A percentile compares a stretch with the other conserved stretches of the same genome.
phyloP scores from a whole-genome alignment of 176 grass and related monocot species.

The Triticum aestivum region IWGSC_CS_RefSeq_v2.1 NC_057811.1:230865879-230866378 shows the following conservation, averaged over 20 bases:
- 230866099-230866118: slow-evolving; percentile 73
- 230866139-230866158: slow-evolving; percentile 51
- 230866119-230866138: slow-evolving; percentile 72
- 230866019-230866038: slow-evolving; percentile 69
- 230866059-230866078: slow-evolving; percentile 56
- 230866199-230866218: slow-evolving; percentile 41
- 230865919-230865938: no score
- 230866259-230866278: slow-evolving; percentile 47
- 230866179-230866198: slow-evolving; percentile 68
- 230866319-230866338: no score
- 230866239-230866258: slow-evolving; percentile 49
- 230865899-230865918: no score
- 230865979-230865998: no score
- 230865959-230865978: no score
- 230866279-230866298: slow-evolving; percentile 31
- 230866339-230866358: no score
- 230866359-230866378: no score
- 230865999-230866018: slow-evolving; percentile 35
- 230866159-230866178: slow-evolving; percentile 61
- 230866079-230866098: slow-evolving; percentile 60
- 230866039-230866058: slow-evolving; percentile 43
- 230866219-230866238: slow-evolving; percentile 60
- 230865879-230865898: no score
- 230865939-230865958: no score
- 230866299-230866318: no score